A percentile compares a stretch with the other conserved stretches of the same genome.
phyloP scores from a whole-genome alignment of 805 yeast species.

The Yarrowia alimentaria region DNA sequence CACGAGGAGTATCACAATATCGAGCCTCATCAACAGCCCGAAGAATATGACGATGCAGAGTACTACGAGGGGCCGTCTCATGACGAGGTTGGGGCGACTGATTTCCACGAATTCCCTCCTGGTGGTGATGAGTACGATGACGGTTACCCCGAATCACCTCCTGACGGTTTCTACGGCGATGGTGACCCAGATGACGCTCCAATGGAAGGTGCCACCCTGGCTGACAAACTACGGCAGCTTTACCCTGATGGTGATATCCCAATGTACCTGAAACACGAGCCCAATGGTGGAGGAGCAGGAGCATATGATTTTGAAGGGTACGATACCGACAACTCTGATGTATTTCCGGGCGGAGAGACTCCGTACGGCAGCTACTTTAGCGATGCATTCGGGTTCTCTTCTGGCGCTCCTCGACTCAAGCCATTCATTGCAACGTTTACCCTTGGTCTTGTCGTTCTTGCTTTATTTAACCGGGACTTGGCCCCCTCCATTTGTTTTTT shows the following conservation, averaged over 20 bases:
- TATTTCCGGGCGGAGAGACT: neutral
- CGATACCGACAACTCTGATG: constrained; percentile 2
- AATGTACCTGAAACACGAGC: neutral
- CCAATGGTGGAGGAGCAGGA: neutral
- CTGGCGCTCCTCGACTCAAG: constrained; percentile 20
- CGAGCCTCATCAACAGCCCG: neutral
- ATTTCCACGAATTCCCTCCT: constrained; percentile 14
- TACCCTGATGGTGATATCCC: constrained; percentile 4
- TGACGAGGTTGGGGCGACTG: neutral
- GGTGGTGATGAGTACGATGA: neutral
- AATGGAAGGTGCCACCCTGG: constrained; percentile 10
- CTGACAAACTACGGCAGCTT: constrained; percentile 11
- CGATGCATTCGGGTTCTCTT: constrained; percentile 12
- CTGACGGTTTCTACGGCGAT: neutral
- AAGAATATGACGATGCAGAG: neutral
- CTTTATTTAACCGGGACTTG: constrained; percentile 20
- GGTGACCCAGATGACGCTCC: neutral
- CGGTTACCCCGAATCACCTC: neutral
- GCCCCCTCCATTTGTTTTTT: constrained; percentile 14
- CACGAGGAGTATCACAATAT: neutral
- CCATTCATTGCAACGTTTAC: constrained; percentile 12
- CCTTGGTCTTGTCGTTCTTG: constrained; percentile 9
- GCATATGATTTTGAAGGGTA: constrained; percentile 13
- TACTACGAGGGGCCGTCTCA: neutral
- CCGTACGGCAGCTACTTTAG: constrained; percentile 7